Evolutionary conservation across 169 alveolate genomes (phyloP).

Genomic region (Plasmodium chabaudi): DNA sequence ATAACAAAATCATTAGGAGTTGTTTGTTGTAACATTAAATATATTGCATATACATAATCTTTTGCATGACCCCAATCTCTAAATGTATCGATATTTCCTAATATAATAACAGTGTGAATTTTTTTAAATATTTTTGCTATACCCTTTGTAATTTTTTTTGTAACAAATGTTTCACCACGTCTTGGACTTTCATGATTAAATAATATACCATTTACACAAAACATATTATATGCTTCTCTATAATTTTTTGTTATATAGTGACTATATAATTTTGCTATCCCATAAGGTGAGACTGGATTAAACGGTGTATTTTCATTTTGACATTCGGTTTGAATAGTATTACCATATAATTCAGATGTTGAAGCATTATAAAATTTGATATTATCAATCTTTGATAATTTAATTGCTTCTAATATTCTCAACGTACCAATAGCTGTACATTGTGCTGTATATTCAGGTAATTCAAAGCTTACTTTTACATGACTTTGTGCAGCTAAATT

Average conservation of each 20-base stretch:
- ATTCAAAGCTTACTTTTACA: slow-evolving; percentile 90
- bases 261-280: slow-evolving; percentile 84
- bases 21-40: slow-evolving; percentile 84
- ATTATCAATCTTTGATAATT: slow-evolving; percentile 64
- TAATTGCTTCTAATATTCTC: slow-evolving; percentile 84
- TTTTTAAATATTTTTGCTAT: slow-evolving; percentile 80
- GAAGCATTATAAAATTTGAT: slow-evolving; percentile 84
- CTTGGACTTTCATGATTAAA: slow-evolving; percentile 90
- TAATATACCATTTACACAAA: slow-evolving; percentile 84
- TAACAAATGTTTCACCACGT: slow-evolving; percentile 86
- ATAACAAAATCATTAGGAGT: slow-evolving; percentile 83
- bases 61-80: slow-evolving; percentile 91
- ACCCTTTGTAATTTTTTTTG: slow-evolving; percentile 84
- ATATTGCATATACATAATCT: slow-evolving; percentile 87
- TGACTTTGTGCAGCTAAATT: slow-evolving; percentile 88
- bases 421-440: slow-evolving; percentile 83
- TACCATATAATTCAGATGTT: slow-evolving; percentile 87
- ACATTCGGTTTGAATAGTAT: slow-evolving; percentile 18
- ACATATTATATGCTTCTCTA: slow-evolving; percentile 84
- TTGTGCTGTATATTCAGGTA: slow-evolving; percentile 88
- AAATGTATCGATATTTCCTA: slow-evolving; percentile 86
- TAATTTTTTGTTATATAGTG: slow-evolving; percentile 83
- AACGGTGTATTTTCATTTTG: slow-evolving; percentile 88
- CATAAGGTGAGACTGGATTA: slow-evolving; percentile 92
- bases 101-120: slow-evolving; percentile 12